phyloP scores from a whole-genome alignment of 352 stramenopile genomes.

The Globisporangium cederbergense region DNA sequence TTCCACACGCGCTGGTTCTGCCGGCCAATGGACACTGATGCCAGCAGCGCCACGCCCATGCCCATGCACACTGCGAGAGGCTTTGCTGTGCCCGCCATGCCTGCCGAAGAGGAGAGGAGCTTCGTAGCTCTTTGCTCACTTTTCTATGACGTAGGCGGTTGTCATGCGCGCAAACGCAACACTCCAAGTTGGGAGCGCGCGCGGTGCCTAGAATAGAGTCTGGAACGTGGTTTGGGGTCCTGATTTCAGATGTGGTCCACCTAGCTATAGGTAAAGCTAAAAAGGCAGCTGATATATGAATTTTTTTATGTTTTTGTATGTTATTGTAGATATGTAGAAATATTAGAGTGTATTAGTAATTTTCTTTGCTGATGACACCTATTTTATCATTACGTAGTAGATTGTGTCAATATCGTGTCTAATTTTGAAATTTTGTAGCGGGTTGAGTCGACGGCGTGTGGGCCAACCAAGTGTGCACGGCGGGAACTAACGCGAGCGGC shows the following conservation, averaged over 20 bases:
- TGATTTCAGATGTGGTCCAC: neutral
- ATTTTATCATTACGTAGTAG: too few relatives aligned
- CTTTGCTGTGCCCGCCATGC: conserved; percentile 13
- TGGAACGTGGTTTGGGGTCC: neutral
- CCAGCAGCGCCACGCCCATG: conserved; percentile 69
- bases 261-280: neutral
- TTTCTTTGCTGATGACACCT: too few relatives aligned
- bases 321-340: neutral
- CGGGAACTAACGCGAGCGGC: neutral
- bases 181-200: neutral
- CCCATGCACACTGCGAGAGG: conserved; percentile 58
- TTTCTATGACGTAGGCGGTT: conserved; percentile 3
- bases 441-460: neutral
- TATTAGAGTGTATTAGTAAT: too few relatives aligned
- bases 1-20: conserved; percentile 53
- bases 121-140: conserved; percentile 1
- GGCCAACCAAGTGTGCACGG: conserved; percentile 5
- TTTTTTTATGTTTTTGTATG: too few relatives aligned
- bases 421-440: neutral
- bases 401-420: neutral
- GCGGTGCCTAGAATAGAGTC: neutral
- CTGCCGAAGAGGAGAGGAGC: neutral
- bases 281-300: too few relatives aligned
- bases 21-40: conserved; percentile 56
- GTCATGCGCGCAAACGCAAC: conserved; percentile 4